Evolutionary conservation across 345 rosid genomes (phyloP), one percentile per base, ranked within the genome.

Genomic region (Moringa oleifera): DNA sequence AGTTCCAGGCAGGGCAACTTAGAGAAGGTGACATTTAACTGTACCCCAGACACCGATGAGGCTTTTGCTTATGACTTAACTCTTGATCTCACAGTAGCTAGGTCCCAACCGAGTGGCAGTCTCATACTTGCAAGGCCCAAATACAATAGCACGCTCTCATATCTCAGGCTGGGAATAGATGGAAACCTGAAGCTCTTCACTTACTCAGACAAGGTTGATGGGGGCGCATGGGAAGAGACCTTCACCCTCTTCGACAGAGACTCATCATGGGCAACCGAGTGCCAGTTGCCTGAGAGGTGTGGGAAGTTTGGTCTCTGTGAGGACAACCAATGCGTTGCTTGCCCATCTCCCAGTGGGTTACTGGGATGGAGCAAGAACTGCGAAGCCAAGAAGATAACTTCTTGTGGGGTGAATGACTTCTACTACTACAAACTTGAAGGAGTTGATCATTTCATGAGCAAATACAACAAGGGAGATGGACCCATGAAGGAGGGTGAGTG

Each of bases 101-200:
- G 67, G 19, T 50, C 71, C 3, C 0, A 61, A 6, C 51, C 74
- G n/a, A 63, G 49, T 31, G 73, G 71, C 4, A 59, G 55, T 0
- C 13, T 24, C 16, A 62, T 51, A 4, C 51, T 79, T 12, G 61
- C 65, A 0, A 37, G 75, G 56, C 81, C 84, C 0, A 83, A 77
- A 23, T 80, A 77, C 65, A 80, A 81, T 51, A 60, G 66, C 6
- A 85, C 86, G 1, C 52, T 67, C 20, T 75, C 84, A 20, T 67
- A 67, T 21, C 71, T 84, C 0, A 59, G 86, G 45, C 73, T 84
- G 4, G 81, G 57, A 7, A 47, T 74, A 2, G 90, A 87, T 18
- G 94, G 94, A 21, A 87, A 82, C 63, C 24, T 84, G 0, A 71
- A 61, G 58, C 54, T 79, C 22, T 78, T 70, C 66, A 82, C 82